Evolutionary conservation across 305 asterid genomes (phyloP).

Genomic region (Fraxinus latifolia): DNA sequence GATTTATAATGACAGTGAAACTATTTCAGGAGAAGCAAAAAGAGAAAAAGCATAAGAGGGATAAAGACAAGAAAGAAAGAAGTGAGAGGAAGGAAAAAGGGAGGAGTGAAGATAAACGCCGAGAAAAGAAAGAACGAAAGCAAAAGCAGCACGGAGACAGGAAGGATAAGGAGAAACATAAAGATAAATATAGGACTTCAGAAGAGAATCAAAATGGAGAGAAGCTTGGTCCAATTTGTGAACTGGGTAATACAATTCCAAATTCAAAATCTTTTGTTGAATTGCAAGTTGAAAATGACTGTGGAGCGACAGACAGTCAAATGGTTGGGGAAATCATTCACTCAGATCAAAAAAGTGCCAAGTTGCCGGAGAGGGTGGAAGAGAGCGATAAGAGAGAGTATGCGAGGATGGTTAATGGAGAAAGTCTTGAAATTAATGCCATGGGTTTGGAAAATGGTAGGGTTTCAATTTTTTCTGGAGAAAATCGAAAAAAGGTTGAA

Average conservation of each 20-base stretch:
- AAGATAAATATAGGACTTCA: conserved; percentile 30
- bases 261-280: conserved; percentile 32
- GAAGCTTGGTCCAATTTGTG: conserved; percentile 27
- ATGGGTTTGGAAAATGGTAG: conserved; percentile 37
- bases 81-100: conserved; percentile 50
- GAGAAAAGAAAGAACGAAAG: conserved; percentile 56
- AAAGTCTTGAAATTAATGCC: conserved; percentile 27
- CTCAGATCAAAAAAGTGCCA: conserved; percentile 24
- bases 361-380: conserved; percentile 20
- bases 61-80: conserved; percentile 49
- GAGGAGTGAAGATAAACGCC: conserved; percentile 43
- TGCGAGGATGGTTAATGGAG: conserved; percentile 35
- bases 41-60: conserved; percentile 53
- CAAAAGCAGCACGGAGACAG: conserved; percentile 48
- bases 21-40: conserved; percentile 52
- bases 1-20: neutral
- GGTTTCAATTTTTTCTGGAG: conserved; percentile 25
- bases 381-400: conserved; percentile 34
- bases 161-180: conserved; percentile 36
- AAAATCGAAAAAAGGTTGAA: conserved; percentile 32
- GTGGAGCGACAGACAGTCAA: conserved; percentile 34
- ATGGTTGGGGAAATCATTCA: conserved; percentile 33
- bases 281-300: conserved; percentile 40
- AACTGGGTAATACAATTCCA: conserved; percentile 20
- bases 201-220: conserved; percentile 41